Base-by-base conservation (phyloP, 2,329 filamentous ascomycete species). In the Epichloe gansuensis region DNA sequence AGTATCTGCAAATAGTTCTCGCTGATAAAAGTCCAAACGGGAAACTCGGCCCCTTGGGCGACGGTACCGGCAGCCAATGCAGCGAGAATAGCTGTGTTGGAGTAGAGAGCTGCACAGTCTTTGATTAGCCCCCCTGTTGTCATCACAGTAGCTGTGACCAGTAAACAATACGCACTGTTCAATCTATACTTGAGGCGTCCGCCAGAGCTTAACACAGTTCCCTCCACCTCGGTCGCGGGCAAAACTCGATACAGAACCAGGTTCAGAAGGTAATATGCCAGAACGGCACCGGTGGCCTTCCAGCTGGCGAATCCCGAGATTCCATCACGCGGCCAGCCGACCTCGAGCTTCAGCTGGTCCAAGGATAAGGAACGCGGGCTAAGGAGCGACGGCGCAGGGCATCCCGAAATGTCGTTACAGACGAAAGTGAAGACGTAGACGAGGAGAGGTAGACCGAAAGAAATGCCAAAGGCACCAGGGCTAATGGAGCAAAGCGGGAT, bases 351-450 rank as follows among this genome's bases (percentile, higher is more conserved):
- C 59, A 96, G 71, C 60, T 80, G 78, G 21, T 84, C 78, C 47
- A 89, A 71, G 42, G 82, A 82, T 54, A 95, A 71, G 8, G 79
- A 85, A 52, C 77, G 82, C 35, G 87, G 89, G 58, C 77, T 75
- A 39, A 95, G 76, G 8, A 91, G 75, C 4, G 87, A 89, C 3
- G 90, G 89, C 3, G 87, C 84, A 46, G 91, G 93, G 64, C 93
- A 97, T 53, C 93, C 91, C 8, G 88, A 85, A 57, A 94, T 74
- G 66, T 97, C 90, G 71, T 96, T 97, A 77, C 91, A 96, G 61
- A 85, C 74, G 64, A 96, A 95, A 46, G 83, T 77, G 64, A 91
- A 84, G 60, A 82, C 65, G 70, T 93, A 95, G 60, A 89, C 79
- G 57, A 90, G 76, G 42, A 89, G 55, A 0, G 91, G 91, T 1